A percentile compares a stretch with the other conserved stretches of the same genome.
Conservation (phyloP, 805 yeast genomes). For the Wickerhamiella lipophila region DNA sequence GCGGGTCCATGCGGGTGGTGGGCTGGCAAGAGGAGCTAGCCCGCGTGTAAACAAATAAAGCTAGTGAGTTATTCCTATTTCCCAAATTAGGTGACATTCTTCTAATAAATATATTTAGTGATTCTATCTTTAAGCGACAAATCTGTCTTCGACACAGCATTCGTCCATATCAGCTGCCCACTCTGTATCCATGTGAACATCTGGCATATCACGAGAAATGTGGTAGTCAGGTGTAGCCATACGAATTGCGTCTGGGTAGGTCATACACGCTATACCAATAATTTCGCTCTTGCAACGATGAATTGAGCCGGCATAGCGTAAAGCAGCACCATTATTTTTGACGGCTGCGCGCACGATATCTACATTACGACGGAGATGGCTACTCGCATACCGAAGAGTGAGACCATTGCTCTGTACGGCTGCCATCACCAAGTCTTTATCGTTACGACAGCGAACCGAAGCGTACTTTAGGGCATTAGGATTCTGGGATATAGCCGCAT, state of each 20-base stretch:
- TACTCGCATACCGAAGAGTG: not conserved
- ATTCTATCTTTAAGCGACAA: not conserved
- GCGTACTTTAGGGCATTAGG: not conserved
- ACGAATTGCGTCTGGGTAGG: not conserved
- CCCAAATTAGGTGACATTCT: no score
- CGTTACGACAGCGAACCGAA: slow-evolving; percentile 1
- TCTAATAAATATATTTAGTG: not conserved
- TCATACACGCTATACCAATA: not conserved
- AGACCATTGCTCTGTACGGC: not conserved
- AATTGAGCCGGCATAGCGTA: not conserved
- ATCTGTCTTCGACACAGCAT: not conserved
- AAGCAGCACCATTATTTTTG: not conserved
- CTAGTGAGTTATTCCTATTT: no score
- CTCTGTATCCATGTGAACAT: not conserved
- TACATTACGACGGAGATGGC: not conserved
- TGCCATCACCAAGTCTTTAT: not conserved
- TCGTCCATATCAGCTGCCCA: slow-evolving; percentile 1
- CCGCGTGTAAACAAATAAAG: no score
- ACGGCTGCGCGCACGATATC: slow-evolving; percentile 4
- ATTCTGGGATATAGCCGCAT: not conserved
- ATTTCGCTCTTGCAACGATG: not conserved
- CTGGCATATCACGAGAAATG: not conserved
- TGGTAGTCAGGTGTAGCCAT: not conserved
- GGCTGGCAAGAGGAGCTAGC: no score
- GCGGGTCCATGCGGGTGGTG: no score